phyloP scores from a whole-genome alignment of 2,329 filamentous ascomycete genomes.

The Botrytis paeoniae region DNA sequence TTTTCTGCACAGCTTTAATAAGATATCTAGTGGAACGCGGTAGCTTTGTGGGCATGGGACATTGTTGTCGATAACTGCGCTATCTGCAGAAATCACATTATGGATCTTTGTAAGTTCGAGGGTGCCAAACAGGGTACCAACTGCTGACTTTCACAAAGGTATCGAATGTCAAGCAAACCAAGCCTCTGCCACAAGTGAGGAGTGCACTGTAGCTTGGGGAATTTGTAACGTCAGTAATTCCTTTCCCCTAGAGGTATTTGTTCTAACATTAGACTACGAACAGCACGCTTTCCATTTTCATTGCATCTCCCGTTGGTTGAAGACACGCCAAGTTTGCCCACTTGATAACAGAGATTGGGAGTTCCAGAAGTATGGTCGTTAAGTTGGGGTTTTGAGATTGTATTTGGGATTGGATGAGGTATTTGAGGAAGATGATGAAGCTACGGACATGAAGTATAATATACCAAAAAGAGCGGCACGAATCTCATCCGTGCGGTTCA shows the following conservation, averaged over 20 bases:
- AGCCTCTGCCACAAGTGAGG: constrained; percentile 92
- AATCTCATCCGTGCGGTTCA: constrained; percentile 9
- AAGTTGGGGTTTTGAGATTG: constrained; percentile 25
- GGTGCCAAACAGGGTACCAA: neutral
- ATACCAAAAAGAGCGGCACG: constrained; percentile 14
- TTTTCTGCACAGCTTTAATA: neutral
- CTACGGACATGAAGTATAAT: constrained; percentile 9
- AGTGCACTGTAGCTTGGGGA: constrained; percentile 98
- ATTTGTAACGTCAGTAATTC: constrained; percentile 83
- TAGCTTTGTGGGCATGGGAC: constrained; percentile 98
- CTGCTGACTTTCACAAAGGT: constrained; percentile 48
- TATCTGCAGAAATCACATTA: constrained; percentile 99
- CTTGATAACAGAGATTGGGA: constrained; percentile 99
- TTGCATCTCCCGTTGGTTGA: constrained; percentile 98
- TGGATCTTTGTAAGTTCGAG: constrained; percentile 80
- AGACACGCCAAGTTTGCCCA: constrained; percentile 97
- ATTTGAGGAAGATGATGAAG: constrained; percentile 8
- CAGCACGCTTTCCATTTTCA: constrained; percentile 99
- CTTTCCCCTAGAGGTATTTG: neutral
- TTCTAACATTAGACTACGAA: constrained; percentile 17
- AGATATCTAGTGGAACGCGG: constrained; percentile 82
- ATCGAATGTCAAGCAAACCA: constrained; percentile 99
- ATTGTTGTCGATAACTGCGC: constrained; percentile 99
- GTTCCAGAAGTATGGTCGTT: constrained; percentile 95
- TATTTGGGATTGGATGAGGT: neutral